Base-by-base conservation (phyloP, 2,329 filamentous ascomycete species). In the Colletotrichum sp. region DNA sequence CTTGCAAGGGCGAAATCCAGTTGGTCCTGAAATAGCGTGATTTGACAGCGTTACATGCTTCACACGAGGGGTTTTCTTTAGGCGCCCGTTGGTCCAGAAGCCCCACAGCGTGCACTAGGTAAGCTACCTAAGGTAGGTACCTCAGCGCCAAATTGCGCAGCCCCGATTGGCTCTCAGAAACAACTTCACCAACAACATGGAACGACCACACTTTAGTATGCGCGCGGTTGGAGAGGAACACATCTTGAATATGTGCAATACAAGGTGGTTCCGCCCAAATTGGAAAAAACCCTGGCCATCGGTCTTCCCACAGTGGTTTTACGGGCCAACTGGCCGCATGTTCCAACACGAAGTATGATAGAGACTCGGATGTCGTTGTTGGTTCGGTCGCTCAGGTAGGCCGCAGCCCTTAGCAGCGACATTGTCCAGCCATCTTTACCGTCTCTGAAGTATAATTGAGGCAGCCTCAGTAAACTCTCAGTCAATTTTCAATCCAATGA, bases 221-320 rank as follows among this genome's bases (percentile, higher is more conserved):
- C n/a, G 44, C n/a, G 44, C 44, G 44, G 44, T 52, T 52, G 44
- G 5, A 7, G n/a, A 52, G 10, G 10, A 52, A 7, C 10, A 21
- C 10, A 52, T 52, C 44, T 3, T 52, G 44, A 13, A 52, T 4
- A 13, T 21, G 6, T 52, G 44, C 44, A 13, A 52, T 21, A 52
- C 44, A 52, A 52, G n/a, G n/a, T 0, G 3, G 0, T 52, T 21
- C 44, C 44, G 10, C 44, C n/a, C 10, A 52, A 21, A 52, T 21
- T 52, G 3, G 6, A 3, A 0, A 13, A 2, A 3, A 12, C n/a
- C 9, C 2, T 13, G 6, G 0, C 18, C 18, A 7, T 21, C 5
- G 9, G 3, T 49, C 44, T 28, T 8, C 26, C 7, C 26, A 28
- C 7, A 28, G 7, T 28, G 26, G 7, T 8, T 28, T 28, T 28